Conservation (phyloP, 305 asterid genomes). For the Fraxinus angustifolia region DNA sequence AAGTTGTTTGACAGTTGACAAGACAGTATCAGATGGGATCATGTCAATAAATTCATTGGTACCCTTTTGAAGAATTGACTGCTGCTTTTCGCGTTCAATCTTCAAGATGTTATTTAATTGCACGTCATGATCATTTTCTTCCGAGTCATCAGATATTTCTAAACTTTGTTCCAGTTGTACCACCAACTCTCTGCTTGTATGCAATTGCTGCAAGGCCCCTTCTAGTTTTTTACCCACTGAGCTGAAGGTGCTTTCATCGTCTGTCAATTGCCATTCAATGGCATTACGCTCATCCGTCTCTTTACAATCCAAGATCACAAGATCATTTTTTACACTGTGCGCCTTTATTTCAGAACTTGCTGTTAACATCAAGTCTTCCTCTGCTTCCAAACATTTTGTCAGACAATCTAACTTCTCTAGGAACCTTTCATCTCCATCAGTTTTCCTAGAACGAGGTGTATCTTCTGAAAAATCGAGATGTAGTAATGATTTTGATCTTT, state of each 20-base stretch:
- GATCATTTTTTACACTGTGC: conserved; percentile 31
- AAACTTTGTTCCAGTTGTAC: conserved; percentile 40
- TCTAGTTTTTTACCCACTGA: conserved; percentile 47
- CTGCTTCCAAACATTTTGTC: conserved; percentile 32
- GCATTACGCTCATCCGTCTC: conserved; percentile 48
- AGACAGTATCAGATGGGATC: conserved; percentile 20
- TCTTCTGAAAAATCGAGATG: conserved; percentile 17
- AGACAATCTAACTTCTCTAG: conserved; percentile 39
- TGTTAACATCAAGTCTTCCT: conserved; percentile 43
- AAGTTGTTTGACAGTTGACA: conserved; percentile 31
- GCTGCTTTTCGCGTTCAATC: conserved; percentile 13
- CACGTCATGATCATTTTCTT: conserved; percentile 14
- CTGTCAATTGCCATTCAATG: conserved; percentile 51
- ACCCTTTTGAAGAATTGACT: conserved; percentile 13
- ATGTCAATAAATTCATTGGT: conserved; percentile 3
- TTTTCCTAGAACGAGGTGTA: conserved; percentile 20
- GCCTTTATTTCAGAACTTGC: conserved; percentile 43
- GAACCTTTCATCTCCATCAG: conserved; percentile 32
- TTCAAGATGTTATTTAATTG: conserved; percentile 1
- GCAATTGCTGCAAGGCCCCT: conserved; percentile 44
- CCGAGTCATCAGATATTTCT: conserved; percentile 28
- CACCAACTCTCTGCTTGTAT: conserved; percentile 44
- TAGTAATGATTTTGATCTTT: conserved; percentile 15
- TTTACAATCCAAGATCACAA: conserved; percentile 42
- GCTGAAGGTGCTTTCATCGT: conserved; percentile 42